phyloP scores from a whole-genome alignment of 805 yeast genomes.

The Candida xiaguanensis region DNA sequence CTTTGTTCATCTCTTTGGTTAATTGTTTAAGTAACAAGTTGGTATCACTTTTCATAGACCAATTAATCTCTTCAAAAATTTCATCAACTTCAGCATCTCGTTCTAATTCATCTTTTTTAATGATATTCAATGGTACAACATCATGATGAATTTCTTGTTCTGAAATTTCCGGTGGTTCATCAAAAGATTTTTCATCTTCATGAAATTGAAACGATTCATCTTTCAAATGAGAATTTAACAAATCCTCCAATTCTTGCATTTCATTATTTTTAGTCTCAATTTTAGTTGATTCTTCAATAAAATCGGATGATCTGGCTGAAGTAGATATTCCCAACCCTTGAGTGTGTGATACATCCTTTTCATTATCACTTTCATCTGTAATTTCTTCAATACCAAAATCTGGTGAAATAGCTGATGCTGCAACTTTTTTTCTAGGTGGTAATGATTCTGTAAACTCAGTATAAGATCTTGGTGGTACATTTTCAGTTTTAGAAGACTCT shows the following conservation, averaged over 20 bases:
- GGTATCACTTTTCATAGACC: slow-evolving; percentile 69
- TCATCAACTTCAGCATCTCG: slow-evolving; percentile 52
- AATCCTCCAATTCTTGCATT: slow-evolving; percentile 38
- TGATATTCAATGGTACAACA: slow-evolving; percentile 12
- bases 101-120: slow-evolving; percentile 10
- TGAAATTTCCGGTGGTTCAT: slow-evolving; percentile 15
- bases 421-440: slow-evolving; percentile 5
- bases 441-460: slow-evolving; percentile 10
- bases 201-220: slow-evolving; percentile 6
- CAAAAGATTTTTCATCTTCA: slow-evolving; percentile 7
- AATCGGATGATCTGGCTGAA: slow-evolving; percentile 3
- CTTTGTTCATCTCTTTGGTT: slow-evolving; percentile 51
- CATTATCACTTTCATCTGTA: slow-evolving; percentile 25
- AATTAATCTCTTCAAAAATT: slow-evolving; percentile 70
- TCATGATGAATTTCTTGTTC: slow-evolving; percentile 6
- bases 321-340: slow-evolving; percentile 9
- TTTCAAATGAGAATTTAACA: slow-evolving; percentile 22
- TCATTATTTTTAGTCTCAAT: slow-evolving; percentile 12
- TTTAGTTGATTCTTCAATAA: slow-evolving; percentile 9
- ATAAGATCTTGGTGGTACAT: not conserved
- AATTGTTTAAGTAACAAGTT: slow-evolving; percentile 55
- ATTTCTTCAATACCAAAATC: slow-evolving; percentile 38
- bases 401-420: slow-evolving; percentile 12
- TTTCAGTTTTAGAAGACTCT: not conserved
- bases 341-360: slow-evolving; percentile 8